A percentile compares a stretch with the other conserved stretches of the same genome.
Conservation (phyloP, 1,284 basidiomycete genomes). For the Pholiota adiposa region DNA sequence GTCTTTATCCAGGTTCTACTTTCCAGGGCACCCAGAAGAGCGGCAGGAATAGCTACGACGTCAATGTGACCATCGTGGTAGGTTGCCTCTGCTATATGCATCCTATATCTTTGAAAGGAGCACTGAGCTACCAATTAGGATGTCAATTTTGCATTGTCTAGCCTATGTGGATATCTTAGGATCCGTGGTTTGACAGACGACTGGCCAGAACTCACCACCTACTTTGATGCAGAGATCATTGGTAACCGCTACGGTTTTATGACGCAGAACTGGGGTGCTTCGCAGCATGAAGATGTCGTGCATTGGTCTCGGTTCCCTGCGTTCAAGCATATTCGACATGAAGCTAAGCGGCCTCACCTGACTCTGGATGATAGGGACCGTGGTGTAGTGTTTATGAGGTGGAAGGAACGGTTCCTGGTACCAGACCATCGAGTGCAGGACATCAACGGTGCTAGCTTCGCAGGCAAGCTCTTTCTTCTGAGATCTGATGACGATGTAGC, state of each 20-base stretch:
- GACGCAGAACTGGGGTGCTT: slow-evolving; percentile 86
- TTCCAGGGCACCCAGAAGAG: slow-evolving; percentile 85
- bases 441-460: slow-evolving; percentile 95
- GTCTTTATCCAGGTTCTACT: slow-evolving; percentile 78
- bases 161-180: slow-evolving; percentile 85
- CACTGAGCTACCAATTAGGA: slow-evolving; percentile 51
- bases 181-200: slow-evolving; percentile 90
- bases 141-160: slow-evolving; percentile 81
- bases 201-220: slow-evolving; percentile 90
- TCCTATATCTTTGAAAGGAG: not conserved
- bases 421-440: slow-evolving; percentile 93
- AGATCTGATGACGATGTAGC: slow-evolving; percentile 18
- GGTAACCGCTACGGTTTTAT: slow-evolving; percentile 86
- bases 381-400: slow-evolving; percentile 89
- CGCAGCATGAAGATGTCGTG: slow-evolving; percentile 85
- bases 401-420: slow-evolving; percentile 96
- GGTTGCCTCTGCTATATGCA: slow-evolving; percentile 35
- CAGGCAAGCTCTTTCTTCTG: slow-evolving; percentile 59
- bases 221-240: slow-evolving; percentile 94
- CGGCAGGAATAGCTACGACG: slow-evolving; percentile 85
- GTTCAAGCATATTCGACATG: slow-evolving; percentile 77
- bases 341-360: slow-evolving; percentile 75
- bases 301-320: slow-evolving; percentile 93
- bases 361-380: slow-evolving; percentile 77
- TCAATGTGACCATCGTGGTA: slow-evolving; percentile 81